Conservation (phyloP, 176 grass and related monocot species). For the Bothriochloa decipiens region DNA sequence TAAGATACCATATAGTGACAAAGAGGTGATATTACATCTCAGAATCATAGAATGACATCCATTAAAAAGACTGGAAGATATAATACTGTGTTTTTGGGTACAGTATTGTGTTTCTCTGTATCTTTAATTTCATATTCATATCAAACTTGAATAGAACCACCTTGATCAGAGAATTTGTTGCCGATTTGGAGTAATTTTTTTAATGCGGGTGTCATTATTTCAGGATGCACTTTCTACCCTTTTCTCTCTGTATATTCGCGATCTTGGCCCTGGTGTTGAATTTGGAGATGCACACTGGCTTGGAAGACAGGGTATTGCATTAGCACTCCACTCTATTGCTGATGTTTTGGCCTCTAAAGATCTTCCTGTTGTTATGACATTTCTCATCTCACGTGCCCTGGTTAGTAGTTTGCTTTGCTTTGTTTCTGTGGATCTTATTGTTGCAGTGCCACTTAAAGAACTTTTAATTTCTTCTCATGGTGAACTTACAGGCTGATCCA, state of each 20-base stretch:
- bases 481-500: conserved; percentile 82
- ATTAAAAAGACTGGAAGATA: conserved; percentile 3
- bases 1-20: background rate
- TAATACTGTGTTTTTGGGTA: background rate
- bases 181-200: background rate
- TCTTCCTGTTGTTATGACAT: conserved; percentile 96
- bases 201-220: background rate
- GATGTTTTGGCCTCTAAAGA: conserved; percentile 94
- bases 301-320: conserved; percentile 92
- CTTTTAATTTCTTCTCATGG: conserved; percentile 28
- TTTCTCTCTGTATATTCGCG: conserved; percentile 75
- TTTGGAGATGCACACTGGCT: conserved; percentile 70
- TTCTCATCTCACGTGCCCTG: conserved; percentile 94
- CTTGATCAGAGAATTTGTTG: background rate
- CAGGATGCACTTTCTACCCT: conserved; percentile 93
- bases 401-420: conserved; percentile 41
- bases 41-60: background rate
- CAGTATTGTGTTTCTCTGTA: background rate
- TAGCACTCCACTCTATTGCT: conserved; percentile 86
- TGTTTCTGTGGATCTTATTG: conserved; percentile 14
- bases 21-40: background rate
- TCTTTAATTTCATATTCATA: conserved; percentile 24
- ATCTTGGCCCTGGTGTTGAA: conserved; percentile 71
- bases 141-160: conserved; percentile 7
- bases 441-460: background rate